Percentiles rank a stretch among this genome's conserved stretches.
Evolutionary conservation across 306 rosid species (phyloP).

Genomic region (Medicago ruthenica): DNA sequence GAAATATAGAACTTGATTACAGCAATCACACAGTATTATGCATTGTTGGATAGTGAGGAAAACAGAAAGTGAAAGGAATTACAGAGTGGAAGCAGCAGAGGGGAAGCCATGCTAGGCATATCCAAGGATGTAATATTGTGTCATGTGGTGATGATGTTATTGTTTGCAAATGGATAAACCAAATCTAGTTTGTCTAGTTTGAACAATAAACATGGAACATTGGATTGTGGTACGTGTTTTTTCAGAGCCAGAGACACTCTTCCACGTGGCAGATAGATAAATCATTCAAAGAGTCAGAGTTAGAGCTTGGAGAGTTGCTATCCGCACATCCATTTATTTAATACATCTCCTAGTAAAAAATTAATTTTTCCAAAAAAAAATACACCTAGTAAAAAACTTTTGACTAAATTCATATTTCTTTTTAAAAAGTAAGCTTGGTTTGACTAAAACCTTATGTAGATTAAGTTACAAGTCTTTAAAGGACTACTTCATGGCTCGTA

Average conservation of each 20-base stretch:
- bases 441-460: too few species aligned
- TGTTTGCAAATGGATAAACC: slow-evolving; percentile 68
- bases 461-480: too few species aligned
- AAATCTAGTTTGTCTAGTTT: slow-evolving; percentile 44
- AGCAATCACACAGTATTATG: background rate
- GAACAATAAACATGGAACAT: slow-evolving; percentile 7
- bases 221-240: slow-evolving; percentile 3
- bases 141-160: slow-evolving; percentile 22
- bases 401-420: too few species aligned
- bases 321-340: background rate
- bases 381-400: too few species aligned
- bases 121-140: slow-evolving; percentile 29
- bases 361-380: too few species aligned
- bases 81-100: slow-evolving; percentile 68
- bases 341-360: background rate
- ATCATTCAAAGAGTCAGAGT: background rate
- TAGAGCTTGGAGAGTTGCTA: background rate
- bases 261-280: slow-evolving; percentile 33
- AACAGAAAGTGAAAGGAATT: slow-evolving; percentile 30
- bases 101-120: slow-evolving; percentile 59
- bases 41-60: background rate
- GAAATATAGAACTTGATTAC: background rate
- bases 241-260: slow-evolving; percentile 11
- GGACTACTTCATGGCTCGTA: too few species aligned
- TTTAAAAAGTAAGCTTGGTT: too few species aligned